Evolutionary conservation across 306 rosid genomes (phyloP).

Genomic region (Vicia faba): DNA sequence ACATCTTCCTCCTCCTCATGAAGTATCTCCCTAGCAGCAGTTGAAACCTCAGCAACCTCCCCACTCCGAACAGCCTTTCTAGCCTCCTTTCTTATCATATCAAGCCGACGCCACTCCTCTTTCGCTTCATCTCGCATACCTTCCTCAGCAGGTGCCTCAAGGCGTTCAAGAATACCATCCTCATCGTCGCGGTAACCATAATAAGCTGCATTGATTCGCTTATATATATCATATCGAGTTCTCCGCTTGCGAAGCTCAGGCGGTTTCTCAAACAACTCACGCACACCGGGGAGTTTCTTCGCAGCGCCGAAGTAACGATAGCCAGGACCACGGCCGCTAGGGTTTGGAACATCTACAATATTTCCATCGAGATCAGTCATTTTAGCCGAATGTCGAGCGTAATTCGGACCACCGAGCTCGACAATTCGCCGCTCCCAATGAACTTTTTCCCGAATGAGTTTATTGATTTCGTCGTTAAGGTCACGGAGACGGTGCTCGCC

Average conservation of each 20-base stretch:
- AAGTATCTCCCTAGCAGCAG: constrained; percentile 19
- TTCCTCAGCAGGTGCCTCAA: constrained; percentile 72
- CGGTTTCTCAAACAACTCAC: constrained; percentile 86
- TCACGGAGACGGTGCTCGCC: constrained; percentile 96
- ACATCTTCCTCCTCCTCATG: constrained; percentile 83
- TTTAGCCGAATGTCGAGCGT: constrained; percentile 65
- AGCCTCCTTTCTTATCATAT: constrained; percentile 78
- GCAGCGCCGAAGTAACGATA: constrained; percentile 93
- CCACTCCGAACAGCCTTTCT: constrained; percentile 82
- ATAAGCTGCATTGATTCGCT: constrained; percentile 79
- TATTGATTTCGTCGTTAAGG: constrained; percentile 90
- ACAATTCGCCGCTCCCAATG: constrained; percentile 92
- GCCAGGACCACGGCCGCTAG: constrained; percentile 91
- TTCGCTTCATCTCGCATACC: constrained; percentile 62
- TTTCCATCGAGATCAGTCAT: constrained; percentile 97
- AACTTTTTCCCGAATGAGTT: constrained; percentile 71
- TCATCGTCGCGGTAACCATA: constrained; percentile 91
- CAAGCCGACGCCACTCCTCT: constrained; percentile 77
- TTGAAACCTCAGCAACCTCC: constrained; percentile 45
- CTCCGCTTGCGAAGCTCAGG: constrained; percentile 80
- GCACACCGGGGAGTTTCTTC: constrained; percentile 83
- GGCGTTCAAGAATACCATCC: constrained; percentile 74
- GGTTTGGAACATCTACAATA: constrained; percentile 91
- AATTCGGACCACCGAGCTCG: constrained; percentile 84
- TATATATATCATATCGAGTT: constrained; percentile 82